Percentiles rank a stretch among this genome's conserved stretches.
These are phyloP conservation scores for Trichophyton equinum DNA, from an alignment of 2,329 filamentous ascomycete species.

Conservation along the genomic window DNA sequence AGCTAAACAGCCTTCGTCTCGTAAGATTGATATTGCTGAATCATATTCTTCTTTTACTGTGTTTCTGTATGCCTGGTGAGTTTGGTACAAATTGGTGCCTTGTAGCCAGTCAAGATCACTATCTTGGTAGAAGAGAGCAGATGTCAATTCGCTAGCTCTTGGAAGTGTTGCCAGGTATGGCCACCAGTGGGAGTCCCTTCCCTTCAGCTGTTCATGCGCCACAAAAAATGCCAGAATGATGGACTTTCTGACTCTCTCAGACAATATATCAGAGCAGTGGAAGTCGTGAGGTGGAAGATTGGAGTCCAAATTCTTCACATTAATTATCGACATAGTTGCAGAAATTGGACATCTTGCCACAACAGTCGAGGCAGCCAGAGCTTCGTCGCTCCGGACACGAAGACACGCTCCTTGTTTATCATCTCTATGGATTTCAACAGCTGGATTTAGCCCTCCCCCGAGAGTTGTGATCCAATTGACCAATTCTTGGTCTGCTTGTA, in stretches of 20 bases:
- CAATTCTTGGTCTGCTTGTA: background rate
- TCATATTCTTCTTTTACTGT: conserved; percentile 18
- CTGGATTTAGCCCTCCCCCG: conserved; percentile 13
- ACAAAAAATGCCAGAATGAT: conserved; percentile 57
- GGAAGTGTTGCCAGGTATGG: conserved; percentile 56
- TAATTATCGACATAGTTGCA: conserved; percentile 14
- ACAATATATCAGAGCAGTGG: conserved; percentile 40
- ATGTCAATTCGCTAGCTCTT: conserved; percentile 46
- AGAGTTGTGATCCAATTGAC: conserved; percentile 7
- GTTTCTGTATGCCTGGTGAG: conserved; percentile 12
- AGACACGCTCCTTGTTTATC: conserved; percentile 8
- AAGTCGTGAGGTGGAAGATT: conserved; percentile 19
- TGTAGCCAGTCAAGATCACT: conserved; percentile 44
- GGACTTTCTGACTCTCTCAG: conserved; percentile 42
- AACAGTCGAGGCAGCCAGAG: background rate
- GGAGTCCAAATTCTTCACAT: conserved; percentile 5
- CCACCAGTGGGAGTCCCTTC: conserved; percentile 50
- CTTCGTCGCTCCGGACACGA: background rate
- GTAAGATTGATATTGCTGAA: background rate
- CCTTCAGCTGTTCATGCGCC: conserved; percentile 52
- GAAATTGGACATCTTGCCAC: conserved; percentile 13
- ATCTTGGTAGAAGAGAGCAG: conserved; percentile 52
- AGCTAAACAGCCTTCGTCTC: conserved; percentile 12
- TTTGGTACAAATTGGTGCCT: conserved; percentile 25
- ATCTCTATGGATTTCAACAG: conserved; percentile 11